Evolutionary conservation across 768 basidiomycete genomes (phyloP).

Genomic region (Tulasnella sp.): DNA sequence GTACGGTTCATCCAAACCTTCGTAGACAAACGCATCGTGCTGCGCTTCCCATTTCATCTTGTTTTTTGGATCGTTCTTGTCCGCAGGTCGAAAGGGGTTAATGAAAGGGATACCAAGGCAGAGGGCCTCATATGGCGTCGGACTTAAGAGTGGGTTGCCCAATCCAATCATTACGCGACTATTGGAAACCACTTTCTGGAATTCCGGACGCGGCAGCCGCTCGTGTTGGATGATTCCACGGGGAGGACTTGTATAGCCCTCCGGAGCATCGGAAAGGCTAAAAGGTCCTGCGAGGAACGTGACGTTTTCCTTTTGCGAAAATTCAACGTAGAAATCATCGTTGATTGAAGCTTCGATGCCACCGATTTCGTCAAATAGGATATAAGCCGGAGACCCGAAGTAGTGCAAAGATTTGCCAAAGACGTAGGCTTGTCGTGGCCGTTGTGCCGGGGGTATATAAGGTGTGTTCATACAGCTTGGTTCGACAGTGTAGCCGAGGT

Average conservation of each 20-base stretch:
- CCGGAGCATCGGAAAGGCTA: not conserved
- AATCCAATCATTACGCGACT: constrained; percentile 19
- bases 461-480: not conserved
- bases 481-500: constrained; percentile 16
- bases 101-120: constrained; percentile 29
- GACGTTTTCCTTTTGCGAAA: not conserved
- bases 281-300: not conserved
- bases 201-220: not conserved
- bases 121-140: constrained; percentile 22
- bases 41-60: constrained; percentile 26
- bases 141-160: constrained; percentile 11
- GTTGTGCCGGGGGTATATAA: not conserved
- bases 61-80: constrained; percentile 26
- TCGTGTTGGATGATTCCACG: not conserved
- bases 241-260: not conserved
- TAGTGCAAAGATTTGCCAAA: not conserved
- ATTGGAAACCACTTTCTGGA: constrained; percentile 8
- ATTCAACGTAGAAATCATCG: not conserved
- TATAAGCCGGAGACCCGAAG: not conserved
- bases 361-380: not conserved
- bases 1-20: constrained; percentile 24
- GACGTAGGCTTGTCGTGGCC: constrained; percentile 11
- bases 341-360: not conserved
- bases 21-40: constrained; percentile 23
- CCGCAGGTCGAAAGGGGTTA: constrained; percentile 26